phyloP scores from a whole-genome alignment of 345 rosid species.

The Boechera divaricarpa region DNA sequence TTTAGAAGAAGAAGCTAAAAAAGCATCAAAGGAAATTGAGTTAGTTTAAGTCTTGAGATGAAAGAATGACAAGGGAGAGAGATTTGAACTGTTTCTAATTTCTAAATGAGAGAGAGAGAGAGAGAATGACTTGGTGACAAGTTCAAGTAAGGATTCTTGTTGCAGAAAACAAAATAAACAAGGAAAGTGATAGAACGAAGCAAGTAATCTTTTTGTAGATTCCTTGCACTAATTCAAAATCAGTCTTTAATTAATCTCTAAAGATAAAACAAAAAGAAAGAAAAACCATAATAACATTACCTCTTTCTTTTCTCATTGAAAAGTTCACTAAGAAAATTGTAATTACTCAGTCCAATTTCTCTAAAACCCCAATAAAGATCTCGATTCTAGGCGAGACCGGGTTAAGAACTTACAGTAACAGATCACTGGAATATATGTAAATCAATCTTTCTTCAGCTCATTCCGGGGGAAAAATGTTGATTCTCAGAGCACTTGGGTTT shows the following conservation, averaged over 20 bases:
- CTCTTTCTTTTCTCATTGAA: slow-evolving; percentile 23
- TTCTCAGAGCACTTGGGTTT: not conserved
- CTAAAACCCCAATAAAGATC: slow-evolving; percentile 2
- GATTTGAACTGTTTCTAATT: slow-evolving; percentile 21
- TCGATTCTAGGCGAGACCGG: slow-evolving; percentile 1
- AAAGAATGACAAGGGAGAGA: slow-evolving; percentile 29
- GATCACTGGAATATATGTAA: not conserved
- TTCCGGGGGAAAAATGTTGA: not conserved
- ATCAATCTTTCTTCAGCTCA: not conserved
- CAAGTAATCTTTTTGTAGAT: slow-evolving; percentile 63
- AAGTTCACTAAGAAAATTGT: not conserved
- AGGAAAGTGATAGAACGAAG: slow-evolving; percentile 52
- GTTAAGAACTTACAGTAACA: slow-evolving; percentile 15
- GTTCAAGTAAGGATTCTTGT: slow-evolving; percentile 66
- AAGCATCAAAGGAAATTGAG: slow-evolving; percentile 17
- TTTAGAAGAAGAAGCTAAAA: slow-evolving; percentile 32
- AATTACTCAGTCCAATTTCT: not conserved
- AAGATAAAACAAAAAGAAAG: slow-evolving; percentile 4
- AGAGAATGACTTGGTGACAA: slow-evolving; percentile 64
- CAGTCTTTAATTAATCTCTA: slow-evolving; percentile 1
- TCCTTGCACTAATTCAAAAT: slow-evolving; percentile 28
- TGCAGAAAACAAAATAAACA: slow-evolving; percentile 34
- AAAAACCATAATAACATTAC: slow-evolving; percentile 6
- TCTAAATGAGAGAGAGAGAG: slow-evolving; percentile 20
- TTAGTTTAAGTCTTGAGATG: slow-evolving; percentile 20